Conservation (phyloP, 257 asterid species). For the Scutellaria barbata region DNA sequence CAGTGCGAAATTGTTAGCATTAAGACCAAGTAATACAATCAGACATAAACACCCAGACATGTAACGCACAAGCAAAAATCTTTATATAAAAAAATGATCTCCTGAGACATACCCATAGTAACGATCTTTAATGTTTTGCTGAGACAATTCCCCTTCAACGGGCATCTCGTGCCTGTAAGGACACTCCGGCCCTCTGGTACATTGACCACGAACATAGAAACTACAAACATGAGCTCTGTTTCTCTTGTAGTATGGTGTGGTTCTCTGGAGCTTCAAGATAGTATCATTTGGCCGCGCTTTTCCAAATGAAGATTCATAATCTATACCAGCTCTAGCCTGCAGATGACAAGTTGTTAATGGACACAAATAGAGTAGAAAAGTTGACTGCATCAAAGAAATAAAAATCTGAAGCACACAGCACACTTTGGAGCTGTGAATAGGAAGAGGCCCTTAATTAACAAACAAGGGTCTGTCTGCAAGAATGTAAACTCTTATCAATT, state of each 20-base stretch:
- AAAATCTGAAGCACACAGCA: conserved; percentile 10
- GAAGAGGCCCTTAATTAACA: background rate
- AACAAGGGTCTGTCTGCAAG: conserved; percentile 9
- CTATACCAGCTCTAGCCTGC: conserved; percentile 99
- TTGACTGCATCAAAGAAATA: background rate
- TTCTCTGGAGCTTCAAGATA: conserved; percentile 93
- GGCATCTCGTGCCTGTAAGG: conserved; percentile 99
- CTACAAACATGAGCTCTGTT: conserved; percentile 98
- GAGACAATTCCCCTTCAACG: conserved; percentile 93
- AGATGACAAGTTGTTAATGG: conserved; percentile 27
- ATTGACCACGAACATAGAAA: conserved; percentile 92
- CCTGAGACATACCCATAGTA: conserved; percentile 79
- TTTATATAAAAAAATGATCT: background rate
- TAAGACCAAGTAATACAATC: background rate
- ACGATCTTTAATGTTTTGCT: conserved; percentile 95
- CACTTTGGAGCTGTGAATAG: conserved; percentile 14
- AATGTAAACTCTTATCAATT: conserved; percentile 1
- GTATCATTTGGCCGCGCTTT: conserved; percentile 91
- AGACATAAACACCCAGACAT: background rate
- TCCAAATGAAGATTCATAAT: conserved; percentile 93
- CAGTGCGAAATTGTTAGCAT: conserved; percentile 11
- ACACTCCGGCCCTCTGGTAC: conserved; percentile 98
- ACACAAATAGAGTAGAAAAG: conserved; percentile 1
- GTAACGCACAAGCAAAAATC: background rate
- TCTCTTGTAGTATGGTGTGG: conserved; percentile 93